Percentiles rank a stretch among this genome's conserved stretches.
Conservation (phyloP, 345 rosid species). For the Gossypium ekmanianum region DNA sequence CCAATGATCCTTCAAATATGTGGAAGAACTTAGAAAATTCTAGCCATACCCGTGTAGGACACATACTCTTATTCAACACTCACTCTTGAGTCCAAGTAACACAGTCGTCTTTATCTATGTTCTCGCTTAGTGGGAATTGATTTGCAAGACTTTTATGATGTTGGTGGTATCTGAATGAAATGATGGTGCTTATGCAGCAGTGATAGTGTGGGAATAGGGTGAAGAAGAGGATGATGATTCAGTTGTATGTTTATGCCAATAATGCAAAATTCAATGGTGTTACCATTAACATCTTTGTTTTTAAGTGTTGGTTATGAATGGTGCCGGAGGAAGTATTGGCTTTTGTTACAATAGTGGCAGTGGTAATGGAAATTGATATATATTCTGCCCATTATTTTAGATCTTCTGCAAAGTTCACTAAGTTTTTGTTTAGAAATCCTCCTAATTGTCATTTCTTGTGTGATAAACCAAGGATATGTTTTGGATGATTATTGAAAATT, state of each 20-base stretch:
- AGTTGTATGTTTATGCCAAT: not conserved
- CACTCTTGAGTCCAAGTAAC: not conserved
- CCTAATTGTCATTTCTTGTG: too few relatives aligned
- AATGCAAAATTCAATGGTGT: not conserved
- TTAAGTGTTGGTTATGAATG: not conserved
- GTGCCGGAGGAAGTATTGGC: not conserved
- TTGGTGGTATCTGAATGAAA: not conserved
- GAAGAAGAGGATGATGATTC: not conserved
- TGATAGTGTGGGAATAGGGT: not conserved
- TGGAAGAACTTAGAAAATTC: not conserved
- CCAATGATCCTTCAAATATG: not conserved
- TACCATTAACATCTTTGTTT: not conserved
- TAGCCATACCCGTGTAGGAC: not conserved
- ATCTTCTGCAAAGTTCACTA: not conserved
- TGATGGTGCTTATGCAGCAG: not conserved
- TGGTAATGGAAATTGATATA: not conserved
- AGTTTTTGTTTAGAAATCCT: too few relatives aligned
- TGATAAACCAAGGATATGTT: too few relatives aligned
- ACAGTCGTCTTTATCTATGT: not conserved
- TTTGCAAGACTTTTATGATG: not conserved
- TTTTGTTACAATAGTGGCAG: not conserved
- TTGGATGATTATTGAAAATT: too few relatives aligned
- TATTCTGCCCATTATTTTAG: not conserved
- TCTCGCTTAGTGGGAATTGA: not conserved
- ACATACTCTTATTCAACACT: not conserved